These are phyloP conservation scores for Nadsonia starkeyi-henricii DNA, from an alignment of 1,139 yeast genomes.

Conservation along the genomic window DNA sequence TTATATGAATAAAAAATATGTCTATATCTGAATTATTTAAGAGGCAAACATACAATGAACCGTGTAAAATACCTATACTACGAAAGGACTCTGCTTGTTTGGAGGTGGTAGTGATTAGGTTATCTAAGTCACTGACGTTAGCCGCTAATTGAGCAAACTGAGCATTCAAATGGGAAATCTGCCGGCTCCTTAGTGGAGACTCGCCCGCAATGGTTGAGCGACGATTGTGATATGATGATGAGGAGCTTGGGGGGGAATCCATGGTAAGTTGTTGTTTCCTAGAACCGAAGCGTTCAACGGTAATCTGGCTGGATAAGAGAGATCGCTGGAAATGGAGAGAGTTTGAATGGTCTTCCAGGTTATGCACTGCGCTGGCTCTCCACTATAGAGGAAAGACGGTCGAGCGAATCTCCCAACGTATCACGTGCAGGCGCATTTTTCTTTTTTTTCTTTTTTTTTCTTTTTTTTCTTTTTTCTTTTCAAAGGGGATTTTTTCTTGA, in stretches of 20 bases:
- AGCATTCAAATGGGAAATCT: conserved; percentile 45
- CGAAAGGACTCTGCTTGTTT: conserved; percentile 44
- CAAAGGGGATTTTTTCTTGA: conserved; percentile 1
- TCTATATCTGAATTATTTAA: neutral
- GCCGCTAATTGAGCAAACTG: conserved; percentile 52
- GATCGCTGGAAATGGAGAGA: too few species aligned
- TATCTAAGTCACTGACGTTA: conserved; percentile 43
- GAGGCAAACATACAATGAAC: conserved; percentile 34
- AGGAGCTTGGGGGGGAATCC: too few species aligned
- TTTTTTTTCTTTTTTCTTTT: neutral
- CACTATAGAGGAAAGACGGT: too few species aligned
- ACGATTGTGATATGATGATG: conserved; percentile 1
- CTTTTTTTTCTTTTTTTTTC: neutral
- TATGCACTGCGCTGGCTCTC: conserved; percentile 2
- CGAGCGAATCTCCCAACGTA: conserved; percentile 4
- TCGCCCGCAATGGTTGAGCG: conserved; percentile 9
- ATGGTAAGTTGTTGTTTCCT: too few species aligned
- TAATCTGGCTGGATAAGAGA: too few species aligned
- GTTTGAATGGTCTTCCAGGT: too few species aligned
- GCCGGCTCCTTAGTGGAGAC: conserved; percentile 32
- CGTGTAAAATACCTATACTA: conserved; percentile 46
- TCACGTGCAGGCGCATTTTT: neutral
- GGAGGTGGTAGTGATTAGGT: conserved; percentile 38
- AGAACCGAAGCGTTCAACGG: too few species aligned
- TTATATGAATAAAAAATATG: neutral